Conservation (phyloP, 495 filamentous ascomycete genomes). For the Xylaria intraflava region DNA sequence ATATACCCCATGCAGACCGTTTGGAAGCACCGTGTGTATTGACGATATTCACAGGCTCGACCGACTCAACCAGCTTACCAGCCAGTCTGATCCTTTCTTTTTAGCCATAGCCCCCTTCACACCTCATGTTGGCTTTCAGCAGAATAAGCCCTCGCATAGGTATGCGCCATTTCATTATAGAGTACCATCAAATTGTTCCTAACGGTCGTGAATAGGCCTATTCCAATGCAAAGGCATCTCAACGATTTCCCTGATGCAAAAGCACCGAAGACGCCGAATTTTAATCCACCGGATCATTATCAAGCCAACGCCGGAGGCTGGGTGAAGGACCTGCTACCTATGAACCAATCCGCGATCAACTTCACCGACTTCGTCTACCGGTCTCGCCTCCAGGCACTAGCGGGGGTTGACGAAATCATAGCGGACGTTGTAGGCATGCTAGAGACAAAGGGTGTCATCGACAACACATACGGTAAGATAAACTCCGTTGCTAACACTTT, state of each 20-base stretch:
- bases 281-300: conserved; percentile 30
- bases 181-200: no score
- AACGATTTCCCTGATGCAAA: conserved; percentile 28
- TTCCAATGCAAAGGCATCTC: conserved; percentile 14
- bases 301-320: conserved; percentile 40
- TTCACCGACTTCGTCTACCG: conserved; percentile 41
- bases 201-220: no score
- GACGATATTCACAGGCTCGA: conserved; percentile 7
- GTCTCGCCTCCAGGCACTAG: conserved; percentile 43
- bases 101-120: conserved; percentile 49
- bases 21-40: not conserved
- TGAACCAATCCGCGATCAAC: conserved; percentile 37
- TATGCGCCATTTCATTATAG: no score
- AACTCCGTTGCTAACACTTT: no score
- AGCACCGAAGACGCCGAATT: conserved; percentile 32
- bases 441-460: conserved; percentile 37
- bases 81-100: conserved; percentile 47
- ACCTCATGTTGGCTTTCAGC: conserved; percentile 37
- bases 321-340: conserved; percentile 40
- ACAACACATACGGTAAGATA: conserved; percentile 49
- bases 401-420: conserved; percentile 53
- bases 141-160: conserved; percentile 28
- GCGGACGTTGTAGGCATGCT: conserved; percentile 41
- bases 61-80: conserved; percentile 47
- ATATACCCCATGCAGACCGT: not conserved